A percentile compares a stretch with the other conserved stretches of the same genome.
These are phyloP conservation scores for Colletotrichum lupini DNA, from an alignment of 2,329 filamentous ascomycete species.

Conservation along the genomic window DNA sequence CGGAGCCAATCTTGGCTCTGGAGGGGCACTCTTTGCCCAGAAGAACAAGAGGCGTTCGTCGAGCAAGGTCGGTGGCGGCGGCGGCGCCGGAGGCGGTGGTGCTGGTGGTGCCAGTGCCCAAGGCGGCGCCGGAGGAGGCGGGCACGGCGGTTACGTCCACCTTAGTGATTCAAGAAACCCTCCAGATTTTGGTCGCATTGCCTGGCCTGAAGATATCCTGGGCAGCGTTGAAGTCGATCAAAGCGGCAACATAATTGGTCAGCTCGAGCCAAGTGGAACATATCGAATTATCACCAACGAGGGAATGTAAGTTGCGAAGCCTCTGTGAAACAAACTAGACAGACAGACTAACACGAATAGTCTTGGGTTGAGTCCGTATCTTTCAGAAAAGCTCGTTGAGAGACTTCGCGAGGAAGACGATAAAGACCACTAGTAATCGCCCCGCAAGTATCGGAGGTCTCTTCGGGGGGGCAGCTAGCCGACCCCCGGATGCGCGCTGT, in stretches of 20 bases:
- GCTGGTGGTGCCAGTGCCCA: constrained; percentile 68
- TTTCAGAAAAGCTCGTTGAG: constrained; percentile 65
- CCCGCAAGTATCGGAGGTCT: neutral
- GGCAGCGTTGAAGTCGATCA: constrained; percentile 74
- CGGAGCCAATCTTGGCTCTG: constrained; percentile 62
- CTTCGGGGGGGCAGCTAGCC: neutral
- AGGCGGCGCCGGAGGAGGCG: constrained; percentile 70
- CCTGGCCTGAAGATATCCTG: constrained; percentile 77
- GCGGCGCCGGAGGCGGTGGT: constrained; percentile 56
- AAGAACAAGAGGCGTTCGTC: constrained; percentile 48
- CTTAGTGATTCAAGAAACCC: constrained; percentile 73
- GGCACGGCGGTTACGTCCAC: constrained; percentile 72
- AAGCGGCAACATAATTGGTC: constrained; percentile 66
- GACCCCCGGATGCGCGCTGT: neutral
- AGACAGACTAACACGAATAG: constrained; percentile 46
- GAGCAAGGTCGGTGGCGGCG: constrained; percentile 49
- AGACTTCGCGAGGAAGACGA: constrained; percentile 63
- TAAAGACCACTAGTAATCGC: constrained; percentile 39
- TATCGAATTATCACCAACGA: constrained; percentile 74
- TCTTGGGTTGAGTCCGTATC: constrained; percentile 64
- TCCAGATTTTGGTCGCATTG: constrained; percentile 74
- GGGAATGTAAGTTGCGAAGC: constrained; percentile 68
- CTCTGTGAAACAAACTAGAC: neutral
- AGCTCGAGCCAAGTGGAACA: constrained; percentile 69
- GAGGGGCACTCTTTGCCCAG: constrained; percentile 61